Conservation (phyloP, 2,329 filamentous ascomycete species). For the Pyrenophora graminea region DNA sequence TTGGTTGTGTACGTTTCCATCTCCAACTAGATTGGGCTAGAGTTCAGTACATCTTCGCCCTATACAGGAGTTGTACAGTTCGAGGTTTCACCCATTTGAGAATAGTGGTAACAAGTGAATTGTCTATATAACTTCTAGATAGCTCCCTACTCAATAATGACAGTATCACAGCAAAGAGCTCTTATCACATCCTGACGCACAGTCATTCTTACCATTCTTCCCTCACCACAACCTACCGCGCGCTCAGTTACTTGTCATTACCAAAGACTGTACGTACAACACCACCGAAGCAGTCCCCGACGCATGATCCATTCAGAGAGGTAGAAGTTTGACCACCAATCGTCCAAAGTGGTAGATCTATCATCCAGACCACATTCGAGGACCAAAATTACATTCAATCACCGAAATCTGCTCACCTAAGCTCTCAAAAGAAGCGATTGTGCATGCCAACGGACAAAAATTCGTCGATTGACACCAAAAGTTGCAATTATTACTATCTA, state of each 20-base stretch:
- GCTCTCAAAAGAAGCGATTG: constrained; percentile 4
- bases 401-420: not conserved
- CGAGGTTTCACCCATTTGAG: not conserved
- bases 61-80: not conserved
- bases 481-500: constrained; percentile 33
- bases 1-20: constrained; percentile 1
- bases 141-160: constrained; percentile 7
- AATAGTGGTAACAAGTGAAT: no score
- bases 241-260: no score
- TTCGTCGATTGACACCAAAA: constrained; percentile 22
- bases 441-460: constrained; percentile 23
- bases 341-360: no score
- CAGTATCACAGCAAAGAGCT: constrained; percentile 15
- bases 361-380: no score
- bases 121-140: constrained; percentile 24
- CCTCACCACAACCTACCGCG: not conserved
- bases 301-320: no score
- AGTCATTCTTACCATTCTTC: constrained; percentile 12
- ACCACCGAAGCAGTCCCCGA: no score
- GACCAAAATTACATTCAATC: no score
- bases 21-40: no score
- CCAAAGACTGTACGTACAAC: no score
- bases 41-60: no score
- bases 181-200: constrained; percentile 9
- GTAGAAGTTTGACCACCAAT: no score